These are phyloP conservation scores for Xanthoceras sorbifolium DNA, from an alignment of 345 rosid species.

Conservation along the genomic window DNA sequence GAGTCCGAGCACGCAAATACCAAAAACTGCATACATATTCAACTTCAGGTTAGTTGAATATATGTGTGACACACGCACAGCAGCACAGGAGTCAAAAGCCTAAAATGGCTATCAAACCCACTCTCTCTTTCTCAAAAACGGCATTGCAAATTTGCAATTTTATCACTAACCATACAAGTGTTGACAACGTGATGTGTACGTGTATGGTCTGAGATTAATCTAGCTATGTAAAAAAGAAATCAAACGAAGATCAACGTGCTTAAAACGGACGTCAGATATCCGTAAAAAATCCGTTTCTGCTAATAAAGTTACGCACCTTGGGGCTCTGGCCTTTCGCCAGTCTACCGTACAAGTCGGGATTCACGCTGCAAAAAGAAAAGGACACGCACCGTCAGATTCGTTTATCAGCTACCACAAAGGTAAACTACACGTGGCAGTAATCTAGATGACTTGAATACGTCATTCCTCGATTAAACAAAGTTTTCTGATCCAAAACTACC, in stretches of 20 bases:
- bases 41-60: background rate
- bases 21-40: slow-evolving; percentile 60
- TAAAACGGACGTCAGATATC: background rate
- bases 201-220: background rate
- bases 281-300: background rate
- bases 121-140: background rate
- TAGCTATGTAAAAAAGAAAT: background rate
- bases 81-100: no score
- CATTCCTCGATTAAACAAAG: background rate
- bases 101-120: background rate
- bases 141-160: background rate
- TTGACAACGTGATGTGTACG: background rate
- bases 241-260: background rate
- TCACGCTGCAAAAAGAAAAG: slow-evolving; percentile 52
- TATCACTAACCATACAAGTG: background rate
- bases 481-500: background rate
- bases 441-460: background rate
- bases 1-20: slow-evolving; percentile 99
- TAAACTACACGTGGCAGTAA: background rate
- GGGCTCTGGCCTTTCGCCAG: slow-evolving; percentile 87
- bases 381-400: background rate
- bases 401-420: background rate
- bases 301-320: slow-evolving; percentile 53
- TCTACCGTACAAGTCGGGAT: slow-evolving; percentile 53
- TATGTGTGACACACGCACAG: background rate